Percentiles rank a stretch among this genome's conserved stretches.
These are phyloP conservation scores for Kokia cookei DNA, from an alignment of 441 rosid genomes.

Conservation along the genomic window DNA sequence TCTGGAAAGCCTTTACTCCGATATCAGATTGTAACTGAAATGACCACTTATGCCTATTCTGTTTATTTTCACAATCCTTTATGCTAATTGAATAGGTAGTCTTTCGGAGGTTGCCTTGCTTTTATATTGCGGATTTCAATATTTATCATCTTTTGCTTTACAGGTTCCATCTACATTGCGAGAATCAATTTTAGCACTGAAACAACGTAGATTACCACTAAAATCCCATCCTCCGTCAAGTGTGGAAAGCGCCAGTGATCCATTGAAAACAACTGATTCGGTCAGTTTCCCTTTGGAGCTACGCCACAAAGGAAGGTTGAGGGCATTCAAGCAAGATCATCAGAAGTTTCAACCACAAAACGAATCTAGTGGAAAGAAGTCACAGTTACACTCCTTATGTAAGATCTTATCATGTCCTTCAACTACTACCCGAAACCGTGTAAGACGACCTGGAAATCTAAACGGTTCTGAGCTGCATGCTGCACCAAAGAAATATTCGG, in stretches of 20 bases:
- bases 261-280: constrained; percentile 14
- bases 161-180: constrained; percentile 63
- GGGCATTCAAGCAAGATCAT: constrained; percentile 26
- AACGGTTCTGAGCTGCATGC: constrained; percentile 28
- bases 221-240: constrained; percentile 16
- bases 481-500: constrained; percentile 41
- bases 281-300: constrained; percentile 36
- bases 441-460: constrained; percentile 16
- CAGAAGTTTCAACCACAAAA: constrained; percentile 23
- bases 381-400: constrained; percentile 44
- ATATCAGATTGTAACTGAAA: background rate
- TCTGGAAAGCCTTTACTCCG: background rate
- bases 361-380: constrained; percentile 16
- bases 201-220: constrained; percentile 25
- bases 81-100: background rate
- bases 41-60: background rate
- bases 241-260: constrained; percentile 10
- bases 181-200: constrained; percentile 46
- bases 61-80: background rate
- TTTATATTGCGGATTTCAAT: background rate
- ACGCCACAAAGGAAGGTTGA: constrained; percentile 27
- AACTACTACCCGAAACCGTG: constrained; percentile 9
- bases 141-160: constrained; percentile 1
- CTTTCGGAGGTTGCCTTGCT: background rate
- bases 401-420: constrained; percentile 27